phyloP scores from a whole-genome alignment of 2,329 filamentous ascomycete species.

The Penicillium brasilianum region DNA sequence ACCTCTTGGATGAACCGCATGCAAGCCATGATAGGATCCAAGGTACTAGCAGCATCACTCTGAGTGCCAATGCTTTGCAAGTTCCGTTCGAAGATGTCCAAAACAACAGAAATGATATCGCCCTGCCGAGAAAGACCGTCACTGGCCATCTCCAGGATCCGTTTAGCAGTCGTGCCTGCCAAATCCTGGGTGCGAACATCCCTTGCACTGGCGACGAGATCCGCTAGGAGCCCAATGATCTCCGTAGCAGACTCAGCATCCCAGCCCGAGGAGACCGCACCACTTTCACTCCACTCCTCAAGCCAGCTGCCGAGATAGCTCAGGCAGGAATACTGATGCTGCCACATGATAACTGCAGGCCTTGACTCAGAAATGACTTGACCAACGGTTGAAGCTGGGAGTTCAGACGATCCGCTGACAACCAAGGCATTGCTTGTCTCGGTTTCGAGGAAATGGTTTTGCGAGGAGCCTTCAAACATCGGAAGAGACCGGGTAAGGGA shows the following conservation, averaged over 20 bases:
- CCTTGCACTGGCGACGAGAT: constrained; percentile 62
- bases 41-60: constrained; percentile 66
- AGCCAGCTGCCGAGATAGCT: constrained; percentile 76
- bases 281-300: constrained; percentile 53
- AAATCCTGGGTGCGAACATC: constrained; percentile 35
- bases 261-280: constrained; percentile 59
- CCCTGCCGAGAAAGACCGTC: constrained; percentile 52
- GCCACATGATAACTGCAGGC: constrained; percentile 76
- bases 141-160: constrained; percentile 56
- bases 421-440: constrained; percentile 40
- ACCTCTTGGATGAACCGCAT: constrained; percentile 79
- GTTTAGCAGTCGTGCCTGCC: constrained; percentile 46
- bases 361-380: constrained; percentile 77
- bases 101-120: constrained; percentile 81
- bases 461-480: constrained; percentile 44
- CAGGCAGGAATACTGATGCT: constrained; percentile 75
- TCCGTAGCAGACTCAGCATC: constrained; percentile 70
- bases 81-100: constrained; percentile 80
- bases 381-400: constrained; percentile 48
- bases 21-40: constrained; percentile 74
- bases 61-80: constrained; percentile 57
- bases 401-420: constrained; percentile 43
- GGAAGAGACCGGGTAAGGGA: constrained; percentile 65
- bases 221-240: constrained; percentile 74
- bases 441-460: constrained; percentile 29